A percentile compares a stretch with the other conserved stretches of the same genome.
Conservation (phyloP, 768 basidiomycete genomes). For the Amylocystis lapponica region DNA sequence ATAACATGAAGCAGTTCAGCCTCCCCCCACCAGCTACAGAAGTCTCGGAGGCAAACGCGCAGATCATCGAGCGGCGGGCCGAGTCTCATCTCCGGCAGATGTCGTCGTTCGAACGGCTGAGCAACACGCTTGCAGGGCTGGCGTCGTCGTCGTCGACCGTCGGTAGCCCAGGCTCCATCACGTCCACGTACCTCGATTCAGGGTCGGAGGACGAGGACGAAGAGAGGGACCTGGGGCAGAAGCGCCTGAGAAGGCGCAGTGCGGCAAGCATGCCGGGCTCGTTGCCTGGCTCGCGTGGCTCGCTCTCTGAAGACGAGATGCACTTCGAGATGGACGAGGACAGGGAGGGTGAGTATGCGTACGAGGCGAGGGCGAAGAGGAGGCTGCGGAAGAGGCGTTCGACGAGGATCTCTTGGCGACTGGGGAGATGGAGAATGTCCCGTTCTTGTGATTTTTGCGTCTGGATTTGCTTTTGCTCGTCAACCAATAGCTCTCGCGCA, state of each 20-base stretch:
- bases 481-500: too few species aligned
- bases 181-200: constrained; percentile 45
- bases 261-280: constrained; percentile 87
- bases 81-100: constrained; percentile 56
- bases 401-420: constrained; percentile 77
- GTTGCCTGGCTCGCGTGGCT: constrained; percentile 37
- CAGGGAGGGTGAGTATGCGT: constrained; percentile 23
- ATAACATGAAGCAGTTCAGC: constrained; percentile 20
- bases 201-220: constrained; percentile 38
- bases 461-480: too few species aligned
- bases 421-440: constrained; percentile 76
- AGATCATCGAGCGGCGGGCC: constrained; percentile 3
- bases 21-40: constrained; percentile 28
- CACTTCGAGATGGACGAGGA: constrained; percentile 51
- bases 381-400: constrained; percentile 66
- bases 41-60: constrained; percentile 8
- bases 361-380: constrained; percentile 46
- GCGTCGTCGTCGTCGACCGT: constrained; percentile 32
- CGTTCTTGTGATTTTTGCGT: constrained; percentile 6
- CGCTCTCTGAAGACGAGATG: constrained; percentile 40
- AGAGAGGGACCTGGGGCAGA: constrained; percentile 34
- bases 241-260: constrained; percentile 48
- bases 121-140: constrained; percentile 51
- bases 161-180: constrained; percentile 50
- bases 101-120: constrained; percentile 70